Percentiles rank a stretch among this genome's conserved stretches.
phyloP scores from a whole-genome alignment of 352 stramenopile species.

The Elongisporangium anandrum region DNA sequence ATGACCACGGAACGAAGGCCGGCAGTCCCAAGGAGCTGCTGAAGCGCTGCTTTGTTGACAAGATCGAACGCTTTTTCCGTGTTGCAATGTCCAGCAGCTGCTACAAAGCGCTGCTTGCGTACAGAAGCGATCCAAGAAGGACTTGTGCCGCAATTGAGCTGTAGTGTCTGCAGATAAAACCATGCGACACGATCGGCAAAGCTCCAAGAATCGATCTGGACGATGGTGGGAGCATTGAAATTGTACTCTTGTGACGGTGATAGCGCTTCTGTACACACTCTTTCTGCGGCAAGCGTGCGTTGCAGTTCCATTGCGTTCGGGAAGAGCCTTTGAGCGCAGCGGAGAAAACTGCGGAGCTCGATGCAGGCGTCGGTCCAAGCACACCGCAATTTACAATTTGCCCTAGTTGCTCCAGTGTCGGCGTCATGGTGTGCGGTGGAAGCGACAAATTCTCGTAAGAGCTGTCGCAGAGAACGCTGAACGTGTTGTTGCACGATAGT shows the following conservation, averaged over 20 bases:
- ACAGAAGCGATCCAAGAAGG: constrained; percentile 9
- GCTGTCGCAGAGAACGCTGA: background rate
- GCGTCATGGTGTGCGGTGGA: background rate
- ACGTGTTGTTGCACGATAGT: background rate
- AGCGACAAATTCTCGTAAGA: background rate
- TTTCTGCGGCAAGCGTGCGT: background rate
- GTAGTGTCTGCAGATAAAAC: constrained; percentile 8
- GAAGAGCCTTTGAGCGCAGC: constrained; percentile 10
- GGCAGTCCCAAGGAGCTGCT: background rate
- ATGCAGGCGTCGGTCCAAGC: background rate
- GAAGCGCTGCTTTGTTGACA: background rate
- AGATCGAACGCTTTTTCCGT: background rate
- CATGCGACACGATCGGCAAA: constrained; percentile 19
- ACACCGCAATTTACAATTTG: background rate
- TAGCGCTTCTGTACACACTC: background rate
- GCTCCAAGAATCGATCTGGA: constrained; percentile 4
- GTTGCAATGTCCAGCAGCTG: background rate
- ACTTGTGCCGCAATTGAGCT: background rate
- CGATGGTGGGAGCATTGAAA: background rate
- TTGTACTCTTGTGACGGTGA: background rate
- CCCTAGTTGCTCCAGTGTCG: background rate
- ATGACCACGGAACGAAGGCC: background rate
- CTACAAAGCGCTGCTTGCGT: constrained; percentile 16
- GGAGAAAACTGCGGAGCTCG: constrained; percentile 18
- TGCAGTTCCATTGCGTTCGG: constrained; percentile 11